Evolutionary conservation across 306 rosid genomes (phyloP).

Genomic region (cucumber (Cucumis sativus)): DNA sequence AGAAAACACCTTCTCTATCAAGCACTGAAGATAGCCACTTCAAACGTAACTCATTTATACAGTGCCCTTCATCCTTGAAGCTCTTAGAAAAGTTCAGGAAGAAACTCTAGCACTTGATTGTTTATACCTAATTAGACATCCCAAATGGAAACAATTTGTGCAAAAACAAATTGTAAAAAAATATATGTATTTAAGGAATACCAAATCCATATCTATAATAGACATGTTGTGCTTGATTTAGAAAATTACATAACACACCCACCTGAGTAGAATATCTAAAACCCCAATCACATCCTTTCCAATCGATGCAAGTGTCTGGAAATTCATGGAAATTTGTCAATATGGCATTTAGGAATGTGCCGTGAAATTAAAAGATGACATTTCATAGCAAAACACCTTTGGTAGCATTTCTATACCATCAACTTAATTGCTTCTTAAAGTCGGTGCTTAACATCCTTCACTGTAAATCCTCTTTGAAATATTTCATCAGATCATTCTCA

Average conservation of each 20-base stretch:
- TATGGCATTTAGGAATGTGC: not conserved
- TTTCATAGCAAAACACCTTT: slow-evolving; percentile 34
- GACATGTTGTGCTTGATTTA: slow-evolving; percentile 94
- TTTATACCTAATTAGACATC: slow-evolving; percentile 6
- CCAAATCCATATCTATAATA: slow-evolving; percentile 54
- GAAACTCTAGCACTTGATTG: slow-evolving; percentile 82
- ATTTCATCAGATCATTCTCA: slow-evolving; percentile 89
- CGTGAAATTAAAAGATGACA: not conserved
- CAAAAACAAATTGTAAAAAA: not conserved
- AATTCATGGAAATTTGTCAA: slow-evolving; percentile 9
- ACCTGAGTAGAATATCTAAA: slow-evolving; percentile 81
- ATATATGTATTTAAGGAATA: not conserved
- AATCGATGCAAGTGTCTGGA: slow-evolving; percentile 77
- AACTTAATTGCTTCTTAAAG: slow-evolving; percentile 75
- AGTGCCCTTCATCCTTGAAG: slow-evolving; percentile 70
- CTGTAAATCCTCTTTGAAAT: slow-evolving; percentile 92
- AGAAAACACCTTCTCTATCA: slow-evolving; percentile 76
- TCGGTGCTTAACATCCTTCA: slow-evolving; percentile 84
- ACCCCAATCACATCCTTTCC: slow-evolving; percentile 77
- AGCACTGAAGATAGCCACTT: slow-evolving; percentile 78
- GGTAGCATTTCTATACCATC: slow-evolving; percentile 94
- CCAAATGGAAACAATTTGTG: not conserved
- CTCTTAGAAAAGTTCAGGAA: slow-evolving; percentile 68
- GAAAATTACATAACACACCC: slow-evolving; percentile 95
- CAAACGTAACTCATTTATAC: slow-evolving; percentile 75